These are phyloP conservation scores for Leptodontidium sp. DNA, from an alignment of 2,329 filamentous ascomycete genomes.

Conservation along the genomic window DNA sequence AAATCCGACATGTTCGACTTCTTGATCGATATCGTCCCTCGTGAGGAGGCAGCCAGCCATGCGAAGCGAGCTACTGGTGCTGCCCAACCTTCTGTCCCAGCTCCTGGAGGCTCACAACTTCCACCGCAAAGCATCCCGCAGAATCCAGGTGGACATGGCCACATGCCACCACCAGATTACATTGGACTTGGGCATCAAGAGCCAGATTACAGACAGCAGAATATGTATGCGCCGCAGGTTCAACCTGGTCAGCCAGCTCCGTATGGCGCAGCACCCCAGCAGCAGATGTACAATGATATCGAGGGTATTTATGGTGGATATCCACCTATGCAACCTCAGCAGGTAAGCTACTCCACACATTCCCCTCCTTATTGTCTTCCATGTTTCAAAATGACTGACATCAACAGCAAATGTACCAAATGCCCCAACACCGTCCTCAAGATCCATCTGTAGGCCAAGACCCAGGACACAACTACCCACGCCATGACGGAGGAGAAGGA, in stretches of 20 bases:
- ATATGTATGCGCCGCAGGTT: conserved; percentile 84
- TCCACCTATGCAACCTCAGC: conserved; percentile 80
- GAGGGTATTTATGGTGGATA: conserved; percentile 84
- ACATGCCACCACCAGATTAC: conserved; percentile 70
- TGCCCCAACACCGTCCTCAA: conserved; percentile 49
- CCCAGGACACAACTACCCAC: conserved; percentile 48
- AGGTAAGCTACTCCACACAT: conserved; percentile 61
- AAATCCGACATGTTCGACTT: conserved; percentile 99
- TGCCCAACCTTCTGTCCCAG: conserved; percentile 54
- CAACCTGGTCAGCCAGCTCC: conserved; percentile 74
- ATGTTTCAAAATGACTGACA: not conserved
- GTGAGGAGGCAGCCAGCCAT: conserved; percentile 88
- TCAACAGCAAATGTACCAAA: conserved; percentile 51
- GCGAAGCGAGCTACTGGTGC: conserved; percentile 73
- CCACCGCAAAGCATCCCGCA: conserved; percentile 60
- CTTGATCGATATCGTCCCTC: conserved; percentile 96
- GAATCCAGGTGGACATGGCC: conserved; percentile 54
- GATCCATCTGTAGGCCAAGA: conserved; percentile 50
- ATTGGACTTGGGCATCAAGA: conserved; percentile 68
- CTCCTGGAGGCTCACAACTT: conserved; percentile 59
- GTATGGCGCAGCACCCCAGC: conserved; percentile 77
- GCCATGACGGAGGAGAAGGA: conserved; percentile 52
- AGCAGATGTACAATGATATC: conserved; percentile 82
- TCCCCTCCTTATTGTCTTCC: too few species aligned
- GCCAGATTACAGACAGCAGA: conserved; percentile 78